Evolutionary conservation across 257 asterid species (phyloP).

Genomic region (Nicotiana noctiflora): DNA sequence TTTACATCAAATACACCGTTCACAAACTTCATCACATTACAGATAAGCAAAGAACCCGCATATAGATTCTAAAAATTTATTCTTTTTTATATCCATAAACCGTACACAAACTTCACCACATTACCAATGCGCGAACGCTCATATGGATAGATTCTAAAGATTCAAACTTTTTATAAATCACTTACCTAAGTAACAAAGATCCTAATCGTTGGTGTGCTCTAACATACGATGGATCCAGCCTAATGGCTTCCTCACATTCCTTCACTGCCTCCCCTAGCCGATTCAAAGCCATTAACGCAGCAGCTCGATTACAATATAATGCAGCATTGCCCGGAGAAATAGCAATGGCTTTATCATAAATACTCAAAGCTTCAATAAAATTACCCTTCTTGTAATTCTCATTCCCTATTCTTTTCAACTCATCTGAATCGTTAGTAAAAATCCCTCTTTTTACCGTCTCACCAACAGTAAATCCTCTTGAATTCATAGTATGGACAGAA

Average conservation of each 20-base stretch:
- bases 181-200: constrained; percentile 57
- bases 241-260: constrained; percentile 67
- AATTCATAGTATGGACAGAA: constrained; percentile 3
- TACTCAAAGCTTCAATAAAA: constrained; percentile 48
- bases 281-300: constrained; percentile 52
- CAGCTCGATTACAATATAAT: constrained; percentile 50
- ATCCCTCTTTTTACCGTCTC: constrained; percentile 7
- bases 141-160: constrained; percentile 10
- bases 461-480: background rate
- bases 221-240: constrained; percentile 58
- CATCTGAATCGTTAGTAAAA: constrained; percentile 45
- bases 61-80: too few species aligned
- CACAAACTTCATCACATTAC: too few species aligned
- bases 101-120: too few species aligned
- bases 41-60: too few species aligned
- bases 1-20: too few species aligned
- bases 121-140: background rate
- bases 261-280: constrained; percentile 44
- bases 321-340: constrained; percentile 44
- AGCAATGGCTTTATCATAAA: constrained; percentile 62
- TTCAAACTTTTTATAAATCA: constrained; percentile 19
- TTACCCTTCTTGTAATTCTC: constrained; percentile 53
- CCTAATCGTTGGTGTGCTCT: constrained; percentile 72
- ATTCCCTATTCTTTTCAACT: constrained; percentile 56
- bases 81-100: too few species aligned